Base-by-base conservation (phyloP, 192 early-diverging fungal genomes). In the Phlyctochytrium bullatum region DNA sequence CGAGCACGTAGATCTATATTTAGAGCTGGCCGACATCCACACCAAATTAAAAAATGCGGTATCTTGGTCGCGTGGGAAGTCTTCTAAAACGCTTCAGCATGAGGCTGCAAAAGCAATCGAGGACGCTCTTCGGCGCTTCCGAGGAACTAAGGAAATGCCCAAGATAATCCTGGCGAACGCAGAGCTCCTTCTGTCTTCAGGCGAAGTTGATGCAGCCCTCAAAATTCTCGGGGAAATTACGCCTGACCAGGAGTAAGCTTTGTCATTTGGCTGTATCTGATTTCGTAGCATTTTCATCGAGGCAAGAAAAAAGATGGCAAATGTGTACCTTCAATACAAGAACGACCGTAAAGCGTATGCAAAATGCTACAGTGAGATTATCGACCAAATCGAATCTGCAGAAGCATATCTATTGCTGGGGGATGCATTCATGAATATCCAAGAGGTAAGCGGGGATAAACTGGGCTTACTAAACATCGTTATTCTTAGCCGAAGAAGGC, bases 341-440 rank as follows among this genome's bases (percentile, higher is more conserved):
- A 75, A 78, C 51, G 81, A 85, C 64, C 67, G 69, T 32, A 83
- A 83, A 67, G 66, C 58, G 2, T 85, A 81, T 60, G 83, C 81
- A 0, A 27, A 72, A 33, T 85, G 83, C 40, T 85, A 76, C 54
- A 67, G 64, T 2, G 78, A 85, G 50, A 69, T 85, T 1, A 74
- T 79, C 35, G 83, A 83, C 29, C 61, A 65, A 2, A 52, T 68
- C 28, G 79, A 79, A 30, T 76, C 80, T 1, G 67, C 77, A 17
- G 79, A 85, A 57, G 78, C 68, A 25, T 82, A 76, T 54, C 36
- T 85, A 16, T 34, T 85, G 56, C 71, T 83, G 2, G 83, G 81
- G 16, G 83, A 83, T 53, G 81, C 83, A 17, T 85, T 75, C 47
- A 78, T 83, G 75, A 83, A 81, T 65, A 75, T 85, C 47, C 75